Evolutionary conservation across 305 asterid species (phyloP), one percentile per base, ranked within the genome.

Genomic region (Rubia balearica): DNA sequence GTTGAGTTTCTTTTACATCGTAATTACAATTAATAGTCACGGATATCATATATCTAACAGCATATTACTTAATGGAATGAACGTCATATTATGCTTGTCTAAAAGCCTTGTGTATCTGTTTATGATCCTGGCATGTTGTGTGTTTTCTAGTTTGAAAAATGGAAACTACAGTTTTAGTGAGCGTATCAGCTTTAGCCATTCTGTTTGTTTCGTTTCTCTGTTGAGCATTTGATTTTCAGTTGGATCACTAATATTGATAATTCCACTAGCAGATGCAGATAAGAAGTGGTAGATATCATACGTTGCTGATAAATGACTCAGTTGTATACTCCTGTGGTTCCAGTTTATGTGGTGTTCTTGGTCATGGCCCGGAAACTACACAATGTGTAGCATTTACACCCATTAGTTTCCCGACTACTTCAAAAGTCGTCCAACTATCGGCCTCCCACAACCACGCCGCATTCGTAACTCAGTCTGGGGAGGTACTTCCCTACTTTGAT

Each of bases 371-470:
- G 33, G 93, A 90, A 81, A 82, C 84, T 68, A 90, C 92, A 21
- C 91, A 85, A 73, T 84, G 90, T 84, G 89, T 80, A 70, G 79
- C 85, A 77, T 90, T 90, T 79, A 81, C 90, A 9, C 90, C 79
- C 71, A 81, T 90, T 64, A 80, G 71, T 65, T 90, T 90, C 78
- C 93, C 97, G 30, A 76, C 62, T 70, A 81, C 80, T 13, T 73
- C 88, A 62, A 86, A 81, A 83, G 90, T 88, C 30, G 77, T 83
- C 71, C 91, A 90, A 65, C 85, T 90, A 75, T 90, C 97, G 6
- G 97, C 91, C 71, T 84, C 90, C 72, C 96, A 87, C 82, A 90
- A 90, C 78, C 95, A 88, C 74, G 91, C 97, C 49, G 97, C 97
- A 71, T 90, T 90, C 71, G 89, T 87, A 73, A 79, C 89, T 53